phyloP scores from a whole-genome alignment of 2,329 filamentous ascomycete species.

The Talaromyces sp. region DNA sequence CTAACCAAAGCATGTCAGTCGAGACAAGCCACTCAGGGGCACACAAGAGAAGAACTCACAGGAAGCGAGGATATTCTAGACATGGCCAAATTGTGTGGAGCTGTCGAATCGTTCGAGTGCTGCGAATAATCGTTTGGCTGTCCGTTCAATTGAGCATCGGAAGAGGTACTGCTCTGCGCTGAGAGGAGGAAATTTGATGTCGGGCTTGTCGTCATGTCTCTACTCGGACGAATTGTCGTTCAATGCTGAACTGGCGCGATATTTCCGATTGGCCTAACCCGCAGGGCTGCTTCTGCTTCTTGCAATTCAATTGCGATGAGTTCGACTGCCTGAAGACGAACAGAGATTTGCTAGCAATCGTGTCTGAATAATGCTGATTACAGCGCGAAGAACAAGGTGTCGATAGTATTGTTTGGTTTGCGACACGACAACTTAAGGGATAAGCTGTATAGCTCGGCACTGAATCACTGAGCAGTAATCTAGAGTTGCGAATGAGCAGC shows the following conservation, averaged over 20 bases:
- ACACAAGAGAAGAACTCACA: slow-evolving; percentile 1
- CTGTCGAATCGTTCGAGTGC: not conserved
- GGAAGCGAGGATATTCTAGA: not conserved
- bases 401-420: not conserved
- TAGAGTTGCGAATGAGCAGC: not conserved
- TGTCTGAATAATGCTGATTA: not conserved
- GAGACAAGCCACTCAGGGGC: not conserved
- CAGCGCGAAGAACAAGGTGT: not conserved
- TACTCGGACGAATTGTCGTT: not conserved
- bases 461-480: not conserved
- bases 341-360: not conserved
- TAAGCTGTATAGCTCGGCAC: not conserved
- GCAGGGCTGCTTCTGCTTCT: not conserved
- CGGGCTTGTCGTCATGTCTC: slow-evolving; percentile 1
- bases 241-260: not conserved
- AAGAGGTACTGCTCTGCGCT: not conserved
- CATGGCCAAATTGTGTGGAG: not conserved
- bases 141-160: slow-evolving; percentile 6
- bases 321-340: not conserved
- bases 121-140: not conserved
- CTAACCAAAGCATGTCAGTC: not conserved
- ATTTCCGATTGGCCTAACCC: not conserved
- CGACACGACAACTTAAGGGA: not conserved
- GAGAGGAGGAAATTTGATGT: not conserved
- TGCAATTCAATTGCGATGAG: not conserved